phyloP scores from a whole-genome alignment of 1,139 yeast species.

The Starmera stellimalicola region DNA sequence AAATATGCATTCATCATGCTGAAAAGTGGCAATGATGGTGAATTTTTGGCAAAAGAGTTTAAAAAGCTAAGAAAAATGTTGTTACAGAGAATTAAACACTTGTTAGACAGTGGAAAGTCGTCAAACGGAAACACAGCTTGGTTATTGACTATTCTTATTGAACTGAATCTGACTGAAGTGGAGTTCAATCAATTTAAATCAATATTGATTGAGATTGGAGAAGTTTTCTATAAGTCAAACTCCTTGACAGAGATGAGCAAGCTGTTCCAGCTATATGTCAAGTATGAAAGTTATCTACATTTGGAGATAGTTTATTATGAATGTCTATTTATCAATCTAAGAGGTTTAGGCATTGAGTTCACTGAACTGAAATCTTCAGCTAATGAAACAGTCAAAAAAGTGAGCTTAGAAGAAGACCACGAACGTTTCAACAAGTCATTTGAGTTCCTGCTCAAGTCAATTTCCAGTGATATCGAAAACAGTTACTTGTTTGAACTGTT shows the following conservation, averaged over 20 bases:
- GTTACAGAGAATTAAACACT: conserved; percentile 6
- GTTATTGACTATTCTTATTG: neutral
- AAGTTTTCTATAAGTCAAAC: neutral
- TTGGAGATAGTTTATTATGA: conserved; percentile 13
- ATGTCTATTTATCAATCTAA: conserved; percentile 24
- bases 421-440: conserved; percentile 19
- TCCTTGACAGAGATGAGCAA: conserved; percentile 5
- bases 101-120: conserved; percentile 1
- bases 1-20: conserved; percentile 18
- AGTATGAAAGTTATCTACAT: conserved; percentile 10
- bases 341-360: conserved; percentile 14
- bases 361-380: conserved; percentile 7
- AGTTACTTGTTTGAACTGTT: conserved; percentile 14
- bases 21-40: conserved; percentile 13
- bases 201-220: neutral
- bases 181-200: neutral
- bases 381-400: conserved; percentile 1
- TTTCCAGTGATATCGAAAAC: conserved; percentile 7
- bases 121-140: neutral
- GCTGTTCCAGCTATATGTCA: conserved; percentile 25
- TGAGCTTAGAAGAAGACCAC: conserved; percentile 5
- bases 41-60: neutral
- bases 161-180: neutral
- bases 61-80: neutral
- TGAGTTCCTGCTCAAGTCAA: conserved; percentile 12